These are phyloP conservation scores for Cladosporium sp. DNA, from an alignment of 2,329 filamentous ascomycete species.

Conservation along the genomic window DNA sequence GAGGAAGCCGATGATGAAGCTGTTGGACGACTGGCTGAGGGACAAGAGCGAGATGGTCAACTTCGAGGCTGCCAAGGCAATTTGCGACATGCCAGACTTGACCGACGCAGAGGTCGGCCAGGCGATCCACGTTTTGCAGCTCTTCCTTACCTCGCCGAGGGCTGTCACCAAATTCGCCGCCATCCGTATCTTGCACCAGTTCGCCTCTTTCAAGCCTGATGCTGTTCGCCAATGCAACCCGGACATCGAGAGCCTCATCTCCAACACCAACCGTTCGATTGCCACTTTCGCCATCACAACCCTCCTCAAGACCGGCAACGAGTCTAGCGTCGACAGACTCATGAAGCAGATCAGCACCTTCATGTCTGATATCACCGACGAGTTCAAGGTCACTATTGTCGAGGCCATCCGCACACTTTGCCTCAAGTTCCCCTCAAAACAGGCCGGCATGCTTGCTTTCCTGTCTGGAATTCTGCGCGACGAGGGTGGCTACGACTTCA, in stretches of 20 bases:
- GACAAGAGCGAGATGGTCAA: slow-evolving; percentile 99
- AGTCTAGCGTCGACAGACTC: slow-evolving; percentile 89
- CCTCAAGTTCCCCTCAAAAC: slow-evolving; percentile 96
- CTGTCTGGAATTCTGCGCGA: slow-evolving; percentile 93
- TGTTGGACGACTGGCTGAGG: slow-evolving; percentile 91
- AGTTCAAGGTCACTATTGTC: slow-evolving; percentile 99
- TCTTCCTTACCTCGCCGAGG: slow-evolving; percentile 92
- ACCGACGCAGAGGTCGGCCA: slow-evolving; percentile 86
- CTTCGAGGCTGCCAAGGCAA: slow-evolving; percentile 97
- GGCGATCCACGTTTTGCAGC: slow-evolving; percentile 88
- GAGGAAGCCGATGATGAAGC: slow-evolving; percentile 91
- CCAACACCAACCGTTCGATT: slow-evolving; percentile 93
- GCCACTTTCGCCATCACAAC: slow-evolving; percentile 98
- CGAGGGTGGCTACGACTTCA: slow-evolving; percentile 97
- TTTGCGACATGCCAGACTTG: slow-evolving; percentile 89
- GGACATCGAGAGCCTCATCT: slow-evolving; percentile 94
- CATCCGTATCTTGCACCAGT: slow-evolving; percentile 91
- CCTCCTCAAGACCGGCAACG: slow-evolving; percentile 94
- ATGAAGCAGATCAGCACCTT: slow-evolving; percentile 99
- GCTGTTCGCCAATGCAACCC: slow-evolving; percentile 91
- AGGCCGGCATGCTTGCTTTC: slow-evolving; percentile 96
- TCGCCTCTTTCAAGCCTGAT: slow-evolving; percentile 91
- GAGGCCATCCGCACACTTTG: slow-evolving; percentile 95
- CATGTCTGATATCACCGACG: slow-evolving; percentile 98
- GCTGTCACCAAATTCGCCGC: slow-evolving; percentile 97